These are phyloP conservation scores for Dendrobium officinale DNA, from an alignment of 106 monocot species.

Conservation along the genomic window DNA sequence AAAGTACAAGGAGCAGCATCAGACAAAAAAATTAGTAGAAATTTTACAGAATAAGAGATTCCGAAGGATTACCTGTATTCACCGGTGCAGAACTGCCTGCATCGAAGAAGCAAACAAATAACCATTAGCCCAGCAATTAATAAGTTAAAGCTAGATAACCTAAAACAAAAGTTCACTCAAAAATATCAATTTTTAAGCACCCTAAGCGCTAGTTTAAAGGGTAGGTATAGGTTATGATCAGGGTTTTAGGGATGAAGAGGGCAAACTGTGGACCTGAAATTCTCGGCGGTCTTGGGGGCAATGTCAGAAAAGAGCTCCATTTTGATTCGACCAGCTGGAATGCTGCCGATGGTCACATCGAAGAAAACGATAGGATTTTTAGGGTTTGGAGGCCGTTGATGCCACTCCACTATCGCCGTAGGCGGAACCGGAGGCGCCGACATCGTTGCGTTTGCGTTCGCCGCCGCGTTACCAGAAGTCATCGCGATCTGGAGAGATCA, in stretches of 20 bases:
- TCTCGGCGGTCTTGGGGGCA: slow-evolving; percentile 91
- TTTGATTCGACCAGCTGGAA: slow-evolving; percentile 91
- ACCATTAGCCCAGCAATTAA: slow-evolving; percentile 8
- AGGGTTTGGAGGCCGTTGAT: slow-evolving; percentile 77
- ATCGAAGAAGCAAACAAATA: slow-evolving; percentile 15
- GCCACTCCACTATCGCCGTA: slow-evolving; percentile 69
- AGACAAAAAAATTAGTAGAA: background rate
- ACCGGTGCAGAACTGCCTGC: slow-evolving; percentile 95
- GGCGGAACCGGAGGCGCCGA: slow-evolving; percentile 17
- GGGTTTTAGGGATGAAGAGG: background rate
- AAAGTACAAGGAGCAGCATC: background rate
- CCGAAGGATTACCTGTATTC: slow-evolving; percentile 63
- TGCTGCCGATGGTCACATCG: slow-evolving; percentile 91
- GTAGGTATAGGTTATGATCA: background rate
- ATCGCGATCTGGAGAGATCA: background rate
- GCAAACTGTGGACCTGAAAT: slow-evolving; percentile 51
- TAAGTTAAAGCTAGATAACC: background rate
- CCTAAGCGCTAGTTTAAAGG: background rate
- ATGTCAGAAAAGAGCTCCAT: slow-evolving; percentile 98
- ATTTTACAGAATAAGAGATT: background rate
- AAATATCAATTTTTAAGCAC: background rate
- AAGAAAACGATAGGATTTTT: slow-evolving; percentile 98
- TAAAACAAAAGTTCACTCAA: background rate
- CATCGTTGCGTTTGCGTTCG: slow-evolving; percentile 12
- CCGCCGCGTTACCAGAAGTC: background rate